Evolutionary conservation across 768 basidiomycete species (phyloP), one percentile per base, ranked within the genome.

Genomic region (Stropharia rugosoannulata): DNA sequence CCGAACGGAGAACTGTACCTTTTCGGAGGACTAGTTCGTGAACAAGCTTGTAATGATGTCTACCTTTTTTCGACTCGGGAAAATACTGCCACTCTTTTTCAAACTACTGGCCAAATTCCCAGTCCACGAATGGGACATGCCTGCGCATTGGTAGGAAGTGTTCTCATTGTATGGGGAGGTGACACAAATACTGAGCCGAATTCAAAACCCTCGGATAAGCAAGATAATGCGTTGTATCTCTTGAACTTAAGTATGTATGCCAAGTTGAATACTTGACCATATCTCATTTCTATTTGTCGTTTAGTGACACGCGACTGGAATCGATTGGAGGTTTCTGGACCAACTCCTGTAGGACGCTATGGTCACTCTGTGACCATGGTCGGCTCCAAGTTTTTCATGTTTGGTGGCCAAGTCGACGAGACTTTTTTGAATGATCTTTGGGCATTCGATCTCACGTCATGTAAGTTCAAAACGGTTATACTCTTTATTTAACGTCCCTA

Each of bases 141-240:
- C 2, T 89, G 90, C 70, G 96, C 96, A 5, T 84, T 98, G 48
- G 94, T 98, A 55, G 93, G 94, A 70, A 94, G 90, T 66, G 96
- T 98, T 48, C 78, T 99, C 57, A 90, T 98, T 57, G 89, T 98
- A 3, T 99, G 97, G 97, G 97, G 97, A 32, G 97, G 96, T 22
- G 97, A 99, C 68, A 98, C 95, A 3, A 95, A 93, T 73, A 84
- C 86, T 12, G 87, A 88, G 63, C 75, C 76, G 19, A 82, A 77
- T 69, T 74, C 80, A 32, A 82, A 78, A 61, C 77, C 77, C 8
- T 74, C 77, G 9, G 93, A 94, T 57, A 85, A 82, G 62, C 91
- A 95, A 72, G 97, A 98, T 68, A 93, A 98, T 69, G 89, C 85
- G 0, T 75, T 98, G 42, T 98, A 98, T 78, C 79, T 99, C 9